A percentile compares a stretch with the other conserved stretches of the same genome.
phyloP scores from a whole-genome alignment of 768 basidiomycete species.

The Hygrocybe punicea region DNA sequence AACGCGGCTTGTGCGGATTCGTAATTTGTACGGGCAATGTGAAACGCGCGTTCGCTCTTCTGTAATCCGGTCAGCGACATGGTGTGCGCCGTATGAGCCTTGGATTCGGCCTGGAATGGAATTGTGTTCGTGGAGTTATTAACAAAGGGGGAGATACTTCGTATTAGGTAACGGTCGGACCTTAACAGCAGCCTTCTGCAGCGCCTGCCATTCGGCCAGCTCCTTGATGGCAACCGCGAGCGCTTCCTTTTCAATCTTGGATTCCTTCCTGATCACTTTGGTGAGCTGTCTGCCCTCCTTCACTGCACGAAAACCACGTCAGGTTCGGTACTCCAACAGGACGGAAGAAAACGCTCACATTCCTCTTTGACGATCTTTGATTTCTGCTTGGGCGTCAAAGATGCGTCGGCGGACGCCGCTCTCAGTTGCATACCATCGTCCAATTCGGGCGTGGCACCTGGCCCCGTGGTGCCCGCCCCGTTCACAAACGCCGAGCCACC shows the following conservation, averaged over 20 bases:
- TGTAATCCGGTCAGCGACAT: conserved; percentile 56
- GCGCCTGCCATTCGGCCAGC: conserved; percentile 60
- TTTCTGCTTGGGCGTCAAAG: conserved; percentile 49
- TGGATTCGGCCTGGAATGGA: conserved; percentile 49
- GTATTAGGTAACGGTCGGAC: conserved; percentile 26
- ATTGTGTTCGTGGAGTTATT: neutral
- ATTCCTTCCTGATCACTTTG: conserved; percentile 69
- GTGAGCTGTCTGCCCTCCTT: conserved; percentile 59
- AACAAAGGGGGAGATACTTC: neutral
- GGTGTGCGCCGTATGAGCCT: conserved; percentile 50
- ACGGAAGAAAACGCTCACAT: conserved; percentile 35
- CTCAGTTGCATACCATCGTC: conserved; percentile 43
- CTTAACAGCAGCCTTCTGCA: conserved; percentile 67
- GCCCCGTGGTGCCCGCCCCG: conserved; percentile 54
- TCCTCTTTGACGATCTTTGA: conserved; percentile 50
- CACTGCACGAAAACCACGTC: conserved; percentile 33
- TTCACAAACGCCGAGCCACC: conserved; percentile 46
- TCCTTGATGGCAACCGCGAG: conserved; percentile 60
- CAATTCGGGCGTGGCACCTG: conserved; percentile 40
- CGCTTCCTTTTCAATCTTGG: conserved; percentile 61
- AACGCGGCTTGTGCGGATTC: conserved; percentile 51
- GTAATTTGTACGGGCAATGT: conserved; percentile 59
- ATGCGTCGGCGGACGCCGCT: conserved; percentile 45
- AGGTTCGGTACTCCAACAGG: neutral
- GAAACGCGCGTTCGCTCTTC: conserved; percentile 58